Percentiles rank a stretch among this genome's conserved stretches.
These are phyloP conservation scores for Trichoderma breve DNA, from an alignment of 2,329 filamentous ascomycete genomes.

Conservation along the genomic window DNA sequence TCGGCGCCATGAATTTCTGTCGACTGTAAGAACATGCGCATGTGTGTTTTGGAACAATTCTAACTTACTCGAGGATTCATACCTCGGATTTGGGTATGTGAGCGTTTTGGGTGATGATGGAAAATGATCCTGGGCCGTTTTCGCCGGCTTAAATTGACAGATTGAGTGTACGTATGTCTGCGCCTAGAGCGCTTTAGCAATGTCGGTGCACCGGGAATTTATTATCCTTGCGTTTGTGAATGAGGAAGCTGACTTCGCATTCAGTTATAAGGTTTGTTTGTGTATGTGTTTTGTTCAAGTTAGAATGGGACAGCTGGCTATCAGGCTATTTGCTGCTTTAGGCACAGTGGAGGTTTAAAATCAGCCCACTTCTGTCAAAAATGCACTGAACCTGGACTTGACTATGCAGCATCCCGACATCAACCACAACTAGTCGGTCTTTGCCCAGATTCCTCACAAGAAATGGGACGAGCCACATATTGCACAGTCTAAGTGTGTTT, in stretches of 20 bases:
- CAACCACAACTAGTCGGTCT: neutral
- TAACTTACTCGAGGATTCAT: neutral
- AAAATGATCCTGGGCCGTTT: neutral
- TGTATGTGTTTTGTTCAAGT: neutral
- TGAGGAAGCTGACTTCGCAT: neutral
- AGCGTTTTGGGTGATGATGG: neutral
- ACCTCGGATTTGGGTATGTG: neutral
- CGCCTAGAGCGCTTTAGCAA: neutral
- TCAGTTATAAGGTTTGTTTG: neutral
- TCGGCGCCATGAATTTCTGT: constrained; percentile 1
- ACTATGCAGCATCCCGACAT: neutral
- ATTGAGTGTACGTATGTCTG: neutral
- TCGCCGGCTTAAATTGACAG: neutral
- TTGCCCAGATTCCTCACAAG: neutral
- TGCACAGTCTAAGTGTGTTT: neutral
- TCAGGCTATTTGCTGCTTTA: neutral
- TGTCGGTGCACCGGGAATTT: neutral
- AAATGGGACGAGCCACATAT: neutral
- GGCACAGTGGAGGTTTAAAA: neutral
- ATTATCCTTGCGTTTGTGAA: neutral
- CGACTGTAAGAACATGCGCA: neutral
- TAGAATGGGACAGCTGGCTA: neutral
- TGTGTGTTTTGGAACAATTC: neutral
- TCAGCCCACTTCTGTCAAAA: neutral
- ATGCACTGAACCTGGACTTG: neutral